Percentiles rank a stretch among this genome's conserved stretches.
Conservation (phyloP, 176 grass and related monocot genomes). For the Aegilops umbellulata region DNA sequence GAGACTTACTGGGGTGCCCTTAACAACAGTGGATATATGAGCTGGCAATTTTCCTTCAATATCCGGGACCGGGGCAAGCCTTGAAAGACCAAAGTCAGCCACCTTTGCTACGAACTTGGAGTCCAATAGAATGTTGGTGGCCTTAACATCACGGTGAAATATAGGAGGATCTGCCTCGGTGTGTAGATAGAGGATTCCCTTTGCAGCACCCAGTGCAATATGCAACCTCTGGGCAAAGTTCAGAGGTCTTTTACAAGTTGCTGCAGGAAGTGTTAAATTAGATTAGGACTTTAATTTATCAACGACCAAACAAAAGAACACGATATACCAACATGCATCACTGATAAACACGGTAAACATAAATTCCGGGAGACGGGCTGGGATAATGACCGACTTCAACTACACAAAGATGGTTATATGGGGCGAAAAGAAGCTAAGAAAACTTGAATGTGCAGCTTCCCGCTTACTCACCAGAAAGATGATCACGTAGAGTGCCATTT, state of each 20-base stretch:
- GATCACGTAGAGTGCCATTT: slow-evolving; percentile 91
- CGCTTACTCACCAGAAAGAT: slow-evolving; percentile 66
- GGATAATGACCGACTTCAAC: background rate
- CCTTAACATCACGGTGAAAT: slow-evolving; percentile 95
- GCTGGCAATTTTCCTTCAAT: slow-evolving; percentile 57
- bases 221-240: slow-evolving; percentile 61
- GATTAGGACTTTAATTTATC: background rate
- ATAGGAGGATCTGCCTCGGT: slow-evolving; percentile 94
- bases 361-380: background rate
- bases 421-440: background rate
- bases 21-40: slow-evolving; percentile 86
- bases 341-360: background rate
- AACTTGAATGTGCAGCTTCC: background rate
- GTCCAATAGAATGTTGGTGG: slow-evolving; percentile 91
- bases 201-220: slow-evolving; percentile 79
- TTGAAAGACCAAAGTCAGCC: slow-evolving; percentile 96
- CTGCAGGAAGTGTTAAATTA: slow-evolving; percentile 22
- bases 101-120: slow-evolving; percentile 80
- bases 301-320: background rate
- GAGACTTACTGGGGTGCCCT: slow-evolving; percentile 89
- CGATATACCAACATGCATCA: background rate
- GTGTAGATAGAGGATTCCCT: slow-evolving; percentile 88
- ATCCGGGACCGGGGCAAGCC: slow-evolving; percentile 74
- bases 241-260: slow-evolving; percentile 53
- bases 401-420: background rate